Evolutionary conservation across 2,329 filamentous ascomycete species (phyloP), one percentile per base, ranked within the genome.

Genomic region (Penicillium sclerotigenum): DNA sequence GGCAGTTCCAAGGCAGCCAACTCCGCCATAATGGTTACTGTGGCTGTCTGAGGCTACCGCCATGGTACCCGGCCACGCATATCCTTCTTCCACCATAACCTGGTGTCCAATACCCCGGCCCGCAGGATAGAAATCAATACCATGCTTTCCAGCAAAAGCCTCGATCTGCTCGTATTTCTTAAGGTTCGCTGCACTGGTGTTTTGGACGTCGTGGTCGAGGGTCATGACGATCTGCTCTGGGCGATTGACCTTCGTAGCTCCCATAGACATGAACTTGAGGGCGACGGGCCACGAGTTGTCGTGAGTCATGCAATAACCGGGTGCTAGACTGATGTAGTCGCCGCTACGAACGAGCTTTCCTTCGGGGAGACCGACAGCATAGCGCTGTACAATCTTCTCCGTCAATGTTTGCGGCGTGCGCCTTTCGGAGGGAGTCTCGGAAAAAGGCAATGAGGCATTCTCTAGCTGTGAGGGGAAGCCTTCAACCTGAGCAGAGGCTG

Each of bases 41-140:
- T 97, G 91, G 42, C 73, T 76, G 59, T 80, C 78, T 0, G 84
- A 88, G 0, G 90, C 93, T 1, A 97, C 91, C 0, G 83, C 84
- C 48, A 97, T 73, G 0, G 90, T 95, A 1, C 90, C 88, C 0
- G 93, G 93, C 91, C 91, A 97, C 67, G 79, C 88, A 79, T 81
- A 91, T 14, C 86, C 87, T 71, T 90, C 90, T 71, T 96, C 91
- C 0, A 96, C 84, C 74, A 76, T 76, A 22, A 76, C 69, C 73
- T 97, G 93, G 71, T 97, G 93, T 0, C 91, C 92, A 67, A 96
- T 96, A 13, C 90, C 90, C 42, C 84, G 75, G 1, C 89, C 90
- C 0, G 90, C 87, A 1, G 86, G 86, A 66, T 87, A 96, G 70
- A 92, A 91, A 55, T 86, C 80, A 0, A 95, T 82, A 2, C 88